Evolutionary conservation across 2,329 filamentous ascomycete genomes (phyloP), one percentile per base, ranked within the genome.

Genomic region (Aspergillus neotritici): DNA sequence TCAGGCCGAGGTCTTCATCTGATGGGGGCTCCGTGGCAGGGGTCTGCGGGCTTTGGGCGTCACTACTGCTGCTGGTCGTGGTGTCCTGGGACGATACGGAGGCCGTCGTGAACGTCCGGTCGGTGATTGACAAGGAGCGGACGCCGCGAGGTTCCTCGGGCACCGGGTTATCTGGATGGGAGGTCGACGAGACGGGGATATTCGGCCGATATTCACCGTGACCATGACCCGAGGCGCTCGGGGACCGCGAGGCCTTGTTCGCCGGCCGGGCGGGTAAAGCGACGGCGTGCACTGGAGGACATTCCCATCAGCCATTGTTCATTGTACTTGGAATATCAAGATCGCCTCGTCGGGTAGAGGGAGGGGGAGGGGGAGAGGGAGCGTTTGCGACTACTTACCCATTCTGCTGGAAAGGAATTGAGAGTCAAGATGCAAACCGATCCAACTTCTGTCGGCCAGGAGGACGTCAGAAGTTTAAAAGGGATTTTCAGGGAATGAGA

Each of bases 131-230:
- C 11, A 68, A 50, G 9, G 64, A 62, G 34, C 62, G 61, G 12
- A 67, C 60, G 4, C 56, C 56, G 14, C 55, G 60, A 40, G 71
- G 72, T 51, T 74, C 71, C 60, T 73, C 67, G 4, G 71, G 72
- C 40, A 74, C 64, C 10, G 70, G 70, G 50, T 74, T 68, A 38
- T 67, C 59, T 11, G 72, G 70, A 47, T 73, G 71, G 30, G 68
- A 73, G 39, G 68, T 71, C 11, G 62, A 56, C 4, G 69, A 66
- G 42, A 62, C 49, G 10, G 65, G 66, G 34, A 67, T 59, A 14
- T 50, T 54, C 41, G 21, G 21, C 21, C 54, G 53, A 34, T 57
- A 55, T 11, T 57, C 58, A 31, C 50, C 48, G 49, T 58, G 21
- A 25, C 21, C 48, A 50, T 58, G 21, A 25, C 21, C 21, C 31